Evolutionary conservation across 768 basidiomycete species (phyloP).

Genomic region (Pleurotus platypus): DNA sequence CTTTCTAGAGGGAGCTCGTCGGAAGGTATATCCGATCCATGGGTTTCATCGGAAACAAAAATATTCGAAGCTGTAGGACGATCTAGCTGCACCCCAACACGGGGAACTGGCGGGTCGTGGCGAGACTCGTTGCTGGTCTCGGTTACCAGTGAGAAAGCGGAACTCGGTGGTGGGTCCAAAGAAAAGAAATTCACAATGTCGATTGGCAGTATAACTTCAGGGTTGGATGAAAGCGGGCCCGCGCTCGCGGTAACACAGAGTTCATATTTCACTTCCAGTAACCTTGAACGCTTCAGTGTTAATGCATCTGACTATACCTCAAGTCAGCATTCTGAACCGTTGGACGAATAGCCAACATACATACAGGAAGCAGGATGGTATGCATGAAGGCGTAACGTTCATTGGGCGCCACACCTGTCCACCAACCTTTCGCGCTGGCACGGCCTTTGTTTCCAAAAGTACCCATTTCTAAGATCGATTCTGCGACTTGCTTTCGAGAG

Average conservation of each 20-base stretch:
- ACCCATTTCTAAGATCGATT: conserved; percentile 62
- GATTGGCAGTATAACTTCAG: conserved; percentile 71
- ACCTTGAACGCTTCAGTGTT: conserved; percentile 60
- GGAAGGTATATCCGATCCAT: neutral
- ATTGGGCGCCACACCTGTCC: conserved; percentile 73
- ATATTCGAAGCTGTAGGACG: neutral
- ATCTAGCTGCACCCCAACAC: neutral
- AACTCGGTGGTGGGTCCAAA: conserved; percentile 70
- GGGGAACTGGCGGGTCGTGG: neutral
- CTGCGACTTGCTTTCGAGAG: conserved; percentile 59
- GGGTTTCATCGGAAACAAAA: neutral
- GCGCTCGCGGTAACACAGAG: conserved; percentile 62
- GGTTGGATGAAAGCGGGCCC: conserved; percentile 56
- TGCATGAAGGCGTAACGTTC: conserved; percentile 63
- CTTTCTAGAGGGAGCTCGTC: neutral
- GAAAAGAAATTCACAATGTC: conserved; percentile 82
- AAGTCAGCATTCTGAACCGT: too few species aligned
- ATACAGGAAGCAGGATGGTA: conserved; percentile 71
- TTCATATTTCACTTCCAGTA: conserved; percentile 76
- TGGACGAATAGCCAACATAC: conserved; percentile 26
- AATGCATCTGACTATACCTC: conserved; percentile 58
- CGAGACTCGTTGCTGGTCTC: neutral
- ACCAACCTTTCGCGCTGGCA: conserved; percentile 86
- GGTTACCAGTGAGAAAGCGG: conserved; percentile 11
- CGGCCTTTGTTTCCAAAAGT: conserved; percentile 60